phyloP scores from a whole-genome alignment of 805 yeast genomes.

The Zygosaccharomyces kombuchaensis region DNA sequence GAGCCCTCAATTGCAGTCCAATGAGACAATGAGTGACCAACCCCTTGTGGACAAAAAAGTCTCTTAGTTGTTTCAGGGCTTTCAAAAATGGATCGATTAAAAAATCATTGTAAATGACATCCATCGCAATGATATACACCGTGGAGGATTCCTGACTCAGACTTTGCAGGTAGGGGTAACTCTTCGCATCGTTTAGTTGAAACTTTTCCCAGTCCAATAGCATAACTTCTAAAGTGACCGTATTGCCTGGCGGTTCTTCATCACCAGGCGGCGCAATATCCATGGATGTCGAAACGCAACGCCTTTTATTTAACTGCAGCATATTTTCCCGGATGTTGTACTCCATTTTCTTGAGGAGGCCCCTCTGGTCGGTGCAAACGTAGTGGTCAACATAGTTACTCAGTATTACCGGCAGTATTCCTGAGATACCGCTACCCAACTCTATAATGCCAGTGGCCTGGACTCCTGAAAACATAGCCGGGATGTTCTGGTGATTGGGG shows the following conservation, averaged over 20 bases:
- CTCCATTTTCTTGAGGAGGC: slow-evolving; percentile 28
- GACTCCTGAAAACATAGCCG: slow-evolving; percentile 1
- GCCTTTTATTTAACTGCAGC: slow-evolving; percentile 22
- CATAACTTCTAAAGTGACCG: slow-evolving; percentile 21
- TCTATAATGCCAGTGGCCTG: slow-evolving; percentile 23
- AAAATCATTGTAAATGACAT: slow-evolving; percentile 36
- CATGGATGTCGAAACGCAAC: slow-evolving; percentile 15
- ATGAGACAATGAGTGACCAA: slow-evolving; percentile 17
- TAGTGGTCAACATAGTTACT: slow-evolving; percentile 29
- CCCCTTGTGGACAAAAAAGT: slow-evolving; percentile 7
- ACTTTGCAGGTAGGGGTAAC: slow-evolving; percentile 3
- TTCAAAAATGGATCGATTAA: slow-evolving; percentile 31
- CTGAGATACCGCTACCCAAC: slow-evolving; percentile 34
- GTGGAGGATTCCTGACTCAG: slow-evolving; percentile 3
- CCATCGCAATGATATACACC: slow-evolving; percentile 32
- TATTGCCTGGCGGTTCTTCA: slow-evolving; percentile 1
- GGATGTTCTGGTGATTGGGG: not conserved
- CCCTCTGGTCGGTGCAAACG: slow-evolving; percentile 34
- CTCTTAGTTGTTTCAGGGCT: slow-evolving; percentile 20
- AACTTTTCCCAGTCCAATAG: slow-evolving; percentile 35
- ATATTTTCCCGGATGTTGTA: slow-evolving; percentile 27
- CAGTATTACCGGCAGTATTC: slow-evolving; percentile 26
- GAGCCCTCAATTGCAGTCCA: slow-evolving; percentile 34
- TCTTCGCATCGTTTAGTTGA: slow-evolving; percentile 3
- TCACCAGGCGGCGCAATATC: not conserved